A percentile compares a stretch with the other conserved stretches of the same genome.
Conservation (phyloP, 2,329 filamentous ascomycete genomes). For the Sarocladium brachiariae region DNA sequence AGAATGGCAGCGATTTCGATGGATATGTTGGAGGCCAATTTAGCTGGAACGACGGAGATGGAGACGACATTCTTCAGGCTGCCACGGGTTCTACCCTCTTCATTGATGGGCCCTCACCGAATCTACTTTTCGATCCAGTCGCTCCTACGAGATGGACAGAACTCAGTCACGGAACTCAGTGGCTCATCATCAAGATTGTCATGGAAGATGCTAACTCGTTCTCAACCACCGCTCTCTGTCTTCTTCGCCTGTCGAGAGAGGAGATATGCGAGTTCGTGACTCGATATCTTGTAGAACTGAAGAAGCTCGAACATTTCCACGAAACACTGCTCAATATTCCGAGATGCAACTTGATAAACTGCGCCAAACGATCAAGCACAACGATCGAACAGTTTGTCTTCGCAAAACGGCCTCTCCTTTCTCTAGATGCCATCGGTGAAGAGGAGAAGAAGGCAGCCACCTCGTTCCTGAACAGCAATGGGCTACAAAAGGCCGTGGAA, state of each 20-base stretch:
- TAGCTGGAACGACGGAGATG: not conserved
- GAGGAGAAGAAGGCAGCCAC: conserved; percentile 14
- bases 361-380: conserved; percentile 1
- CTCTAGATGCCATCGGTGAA: conserved; percentile 16
- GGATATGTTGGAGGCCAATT: not conserved
- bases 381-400: conserved; percentile 13
- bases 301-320: conserved; percentile 17
- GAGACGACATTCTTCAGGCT: not conserved
- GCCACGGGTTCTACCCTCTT: not conserved
- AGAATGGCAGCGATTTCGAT: not conserved
- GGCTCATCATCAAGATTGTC: conserved; percentile 20
- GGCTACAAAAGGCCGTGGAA: not conserved
- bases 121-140: too few relatives aligned
- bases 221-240: conserved; percentile 10
- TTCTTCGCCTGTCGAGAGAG: conserved; percentile 15
- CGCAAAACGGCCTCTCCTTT: conserved; percentile 17
- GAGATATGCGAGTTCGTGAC: conserved; percentile 19
- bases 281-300: conserved; percentile 16
- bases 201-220: conserved; percentile 5
- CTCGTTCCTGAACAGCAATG: conserved; percentile 14
- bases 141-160: conserved; percentile 17
- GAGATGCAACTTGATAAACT: not conserved
- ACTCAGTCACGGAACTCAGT: conserved; percentile 18
- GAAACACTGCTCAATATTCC: conserved; percentile 11
- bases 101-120: not conserved